A percentile compares a stretch with the other conserved stretches of the same genome.
phyloP scores from a whole-genome alignment of 805 yeast species.

The Metschnikowia baotianmanensis region DNA sequence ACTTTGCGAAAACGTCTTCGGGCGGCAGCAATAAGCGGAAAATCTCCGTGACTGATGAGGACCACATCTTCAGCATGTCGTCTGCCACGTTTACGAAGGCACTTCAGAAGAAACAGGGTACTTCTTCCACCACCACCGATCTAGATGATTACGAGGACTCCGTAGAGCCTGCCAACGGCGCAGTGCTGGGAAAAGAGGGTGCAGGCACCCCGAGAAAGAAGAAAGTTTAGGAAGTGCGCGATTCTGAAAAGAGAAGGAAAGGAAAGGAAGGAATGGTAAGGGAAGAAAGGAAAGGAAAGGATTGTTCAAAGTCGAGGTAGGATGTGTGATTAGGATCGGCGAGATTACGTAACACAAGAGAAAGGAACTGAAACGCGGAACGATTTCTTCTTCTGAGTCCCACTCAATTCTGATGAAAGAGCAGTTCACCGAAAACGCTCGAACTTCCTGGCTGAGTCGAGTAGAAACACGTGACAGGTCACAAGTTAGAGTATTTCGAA shows the following conservation, averaged over 20 bases:
- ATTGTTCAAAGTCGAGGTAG: too few relatives aligned
- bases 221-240: slow-evolving; percentile 7
- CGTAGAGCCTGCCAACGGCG: slow-evolving; percentile 15
- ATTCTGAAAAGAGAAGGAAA: not conserved
- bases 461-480: too few relatives aligned
- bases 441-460: too few relatives aligned
- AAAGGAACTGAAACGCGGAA: too few relatives aligned
- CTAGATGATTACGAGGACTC: slow-evolving; percentile 22
- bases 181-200: slow-evolving; percentile 8
- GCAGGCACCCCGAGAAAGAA: slow-evolving; percentile 18
- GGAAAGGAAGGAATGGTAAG: too few relatives aligned
- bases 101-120: slow-evolving; percentile 50
- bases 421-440: too few relatives aligned
- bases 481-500: too few relatives aligned
- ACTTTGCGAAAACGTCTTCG: slow-evolving; percentile 52
- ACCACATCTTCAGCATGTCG: slow-evolving; percentile 76
- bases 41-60: slow-evolving; percentile 63
- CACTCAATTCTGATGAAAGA: too few relatives aligned
- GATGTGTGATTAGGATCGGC: too few relatives aligned
- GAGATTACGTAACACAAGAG: too few relatives aligned
- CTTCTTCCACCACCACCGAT: slow-evolving; percentile 24
- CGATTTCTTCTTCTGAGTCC: too few relatives aligned
- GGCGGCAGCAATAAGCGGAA: slow-evolving; percentile 44
- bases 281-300: too few relatives aligned
- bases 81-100: slow-evolving; percentile 63